A percentile compares a stretch with the other conserved stretches of the same genome.
Evolutionary conservation across 805 yeast genomes (phyloP).

Genomic region (Cyberlindnera mycetangii): DNA sequence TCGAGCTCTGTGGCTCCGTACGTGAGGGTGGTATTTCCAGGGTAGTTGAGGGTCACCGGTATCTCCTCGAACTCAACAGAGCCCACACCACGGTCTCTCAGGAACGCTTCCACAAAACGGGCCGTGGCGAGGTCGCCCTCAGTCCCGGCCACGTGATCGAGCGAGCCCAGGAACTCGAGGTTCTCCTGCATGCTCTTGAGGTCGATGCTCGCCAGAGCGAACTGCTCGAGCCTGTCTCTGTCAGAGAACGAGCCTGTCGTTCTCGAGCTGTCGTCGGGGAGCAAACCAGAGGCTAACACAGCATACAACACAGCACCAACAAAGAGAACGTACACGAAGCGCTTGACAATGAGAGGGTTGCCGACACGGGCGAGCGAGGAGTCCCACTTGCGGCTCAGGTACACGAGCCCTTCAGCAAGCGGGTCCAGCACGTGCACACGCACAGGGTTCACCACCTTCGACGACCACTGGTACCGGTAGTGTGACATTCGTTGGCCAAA

Average conservation of each 20-base stretch:
- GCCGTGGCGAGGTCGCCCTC: constrained; percentile 77
- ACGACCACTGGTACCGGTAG: constrained; percentile 3
- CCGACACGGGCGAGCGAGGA: constrained; percentile 62
- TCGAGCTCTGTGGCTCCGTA: constrained; percentile 27
- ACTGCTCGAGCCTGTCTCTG: constrained; percentile 46
- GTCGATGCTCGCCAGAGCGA: constrained; percentile 52
- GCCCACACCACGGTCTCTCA: constrained; percentile 55
- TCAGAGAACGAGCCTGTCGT: constrained; percentile 63
- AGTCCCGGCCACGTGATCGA: constrained; percentile 85
- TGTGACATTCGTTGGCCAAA: constrained; percentile 23
- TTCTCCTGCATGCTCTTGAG: constrained; percentile 33
- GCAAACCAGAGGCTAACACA: constrained; percentile 54
- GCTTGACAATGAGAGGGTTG: constrained; percentile 77
- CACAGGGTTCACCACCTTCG: constrained; percentile 11
- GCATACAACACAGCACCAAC: constrained; percentile 58
- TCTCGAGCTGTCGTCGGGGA: constrained; percentile 41
- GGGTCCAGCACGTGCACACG: constrained; percentile 43
- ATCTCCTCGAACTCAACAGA: constrained; percentile 48
- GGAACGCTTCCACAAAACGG: constrained; percentile 57
- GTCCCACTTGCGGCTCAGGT: constrained; percentile 47
- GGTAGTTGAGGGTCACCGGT: constrained; percentile 63
- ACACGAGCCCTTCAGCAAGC: constrained; percentile 36
- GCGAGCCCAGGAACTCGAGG: constrained; percentile 30
- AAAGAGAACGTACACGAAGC: constrained; percentile 67
- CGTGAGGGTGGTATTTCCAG: constrained; percentile 36